Percentiles rank a stretch among this genome's conserved stretches.
Conservation (phyloP, 1,139 yeast species). For the Sugiyamaella novakii region DNA sequence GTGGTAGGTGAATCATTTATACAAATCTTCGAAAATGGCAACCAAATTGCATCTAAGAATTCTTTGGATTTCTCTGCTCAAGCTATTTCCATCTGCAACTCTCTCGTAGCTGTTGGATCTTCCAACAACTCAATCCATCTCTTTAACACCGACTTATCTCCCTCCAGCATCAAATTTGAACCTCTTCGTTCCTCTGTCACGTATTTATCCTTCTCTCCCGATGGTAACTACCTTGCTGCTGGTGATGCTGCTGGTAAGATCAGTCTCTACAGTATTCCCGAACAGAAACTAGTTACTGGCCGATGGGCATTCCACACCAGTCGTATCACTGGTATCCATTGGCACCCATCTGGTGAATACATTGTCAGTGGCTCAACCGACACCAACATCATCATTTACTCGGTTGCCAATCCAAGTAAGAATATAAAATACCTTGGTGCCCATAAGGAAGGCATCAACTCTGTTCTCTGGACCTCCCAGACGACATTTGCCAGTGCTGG, state of each 20-base stretch:
- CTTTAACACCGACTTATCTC: constrained; percentile 24
- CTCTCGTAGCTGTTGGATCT: constrained; percentile 38
- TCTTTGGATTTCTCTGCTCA: constrained; percentile 27
- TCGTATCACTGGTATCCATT: constrained; percentile 69
- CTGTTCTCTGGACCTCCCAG: constrained; percentile 65
- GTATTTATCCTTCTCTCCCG: constrained; percentile 68
- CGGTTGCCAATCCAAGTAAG: constrained; percentile 75
- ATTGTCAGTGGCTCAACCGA: constrained; percentile 83
- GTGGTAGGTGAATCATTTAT: constrained; percentile 55
- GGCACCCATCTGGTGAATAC: constrained; percentile 75
- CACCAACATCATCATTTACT: constrained; percentile 75
- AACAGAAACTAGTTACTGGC: constrained; percentile 67
- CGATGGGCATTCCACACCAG: constrained; percentile 97
- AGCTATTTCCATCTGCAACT: constrained; percentile 36
- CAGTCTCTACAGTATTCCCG: constrained; percentile 59
- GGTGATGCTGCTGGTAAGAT: constrained; percentile 90
- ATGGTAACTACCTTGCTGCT: constrained; percentile 69
- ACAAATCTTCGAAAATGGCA: constrained; percentile 41
- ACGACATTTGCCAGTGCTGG: constrained; percentile 68
- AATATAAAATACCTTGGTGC: constrained; percentile 75
- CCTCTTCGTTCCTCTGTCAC: constrained; percentile 66
- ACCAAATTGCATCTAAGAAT: constrained; percentile 27
- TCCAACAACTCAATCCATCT: constrained; percentile 29
- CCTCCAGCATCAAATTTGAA: constrained; percentile 43
- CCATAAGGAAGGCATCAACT: constrained; percentile 84